These are phyloP conservation scores for Petrea volubilis DNA, from an alignment of 257 asterid genomes.

Conservation along the genomic window DNA sequence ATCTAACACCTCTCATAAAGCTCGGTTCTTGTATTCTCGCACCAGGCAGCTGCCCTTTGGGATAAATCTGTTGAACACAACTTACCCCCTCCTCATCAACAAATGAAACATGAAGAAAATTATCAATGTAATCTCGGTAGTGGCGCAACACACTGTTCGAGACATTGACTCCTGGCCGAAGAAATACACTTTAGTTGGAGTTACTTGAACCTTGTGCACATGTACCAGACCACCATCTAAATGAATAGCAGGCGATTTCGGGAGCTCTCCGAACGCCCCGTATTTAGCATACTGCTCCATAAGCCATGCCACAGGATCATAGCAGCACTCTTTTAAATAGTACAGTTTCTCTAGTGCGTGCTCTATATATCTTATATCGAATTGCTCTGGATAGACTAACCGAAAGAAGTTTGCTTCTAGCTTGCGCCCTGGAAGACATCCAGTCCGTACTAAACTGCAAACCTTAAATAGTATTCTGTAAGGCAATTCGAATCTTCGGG, in stretches of 20 bases:
- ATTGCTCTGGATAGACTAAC: conserved; percentile 49
- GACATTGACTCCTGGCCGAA: conserved; percentile 78
- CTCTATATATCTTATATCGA: conserved; percentile 46
- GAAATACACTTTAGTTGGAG: conserved; percentile 84
- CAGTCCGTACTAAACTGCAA: conserved; percentile 71
- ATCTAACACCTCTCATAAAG: too few species aligned
- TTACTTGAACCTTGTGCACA: conserved; percentile 79
- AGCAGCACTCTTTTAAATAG: conserved; percentile 74
- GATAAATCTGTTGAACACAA: conserved; percentile 61
- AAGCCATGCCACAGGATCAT: conserved; percentile 77
- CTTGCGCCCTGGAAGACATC: conserved; percentile 78
- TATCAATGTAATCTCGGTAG: conserved; percentile 46
- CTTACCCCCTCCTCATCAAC: conserved; percentile 87
- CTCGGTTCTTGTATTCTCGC: conserved; percentile 43
- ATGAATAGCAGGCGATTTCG: conserved; percentile 58
- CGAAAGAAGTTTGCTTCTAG: conserved; percentile 50
- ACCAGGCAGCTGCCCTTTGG: conserved; percentile 38
- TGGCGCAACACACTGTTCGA: conserved; percentile 86
- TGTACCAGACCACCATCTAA: conserved; percentile 78
- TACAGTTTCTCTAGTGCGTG: conserved; percentile 66
- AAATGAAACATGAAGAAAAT: conserved; percentile 87
- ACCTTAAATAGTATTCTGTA: conserved; percentile 61
- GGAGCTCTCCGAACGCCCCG: conserved; percentile 31
- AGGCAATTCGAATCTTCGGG: conserved; percentile 45
- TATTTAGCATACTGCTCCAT: conserved; percentile 48